phyloP scores from a whole-genome alignment of 1,139 yeast genomes.

The Yamadazyma oceani region DNA sequence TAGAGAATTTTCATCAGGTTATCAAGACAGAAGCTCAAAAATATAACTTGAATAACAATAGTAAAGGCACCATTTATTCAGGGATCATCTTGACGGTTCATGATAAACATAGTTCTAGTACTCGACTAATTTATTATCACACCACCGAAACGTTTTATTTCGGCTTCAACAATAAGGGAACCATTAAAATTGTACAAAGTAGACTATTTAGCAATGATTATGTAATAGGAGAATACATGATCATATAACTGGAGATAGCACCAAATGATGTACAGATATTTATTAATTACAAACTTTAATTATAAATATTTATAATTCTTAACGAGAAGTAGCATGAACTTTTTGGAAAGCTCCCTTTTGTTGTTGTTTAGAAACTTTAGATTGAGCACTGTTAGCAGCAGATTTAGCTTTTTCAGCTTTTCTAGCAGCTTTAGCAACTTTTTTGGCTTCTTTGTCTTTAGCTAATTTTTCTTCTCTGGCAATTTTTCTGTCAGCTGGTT shows the following conservation, averaged over 20 bases:
- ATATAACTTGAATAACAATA: neutral
- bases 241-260: conserved; percentile 11
- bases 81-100: conserved; percentile 32
- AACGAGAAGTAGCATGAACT: conserved; percentile 96
- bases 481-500: conserved; percentile 98
- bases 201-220: conserved; percentile 21
- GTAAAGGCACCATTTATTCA: conserved; percentile 24
- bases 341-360: conserved; percentile 95
- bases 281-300: conserved; percentile 22
- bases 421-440: conserved; percentile 90
- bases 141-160: conserved; percentile 46
- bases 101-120: conserved; percentile 10
- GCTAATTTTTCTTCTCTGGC: conserved; percentile 90
- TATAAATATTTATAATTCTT: conserved; percentile 28
- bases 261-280: conserved; percentile 14
- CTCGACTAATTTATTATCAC: conserved; percentile 38
- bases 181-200: conserved; percentile 31
- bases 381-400: conserved; percentile 70
- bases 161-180: conserved; percentile 26
- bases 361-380: conserved; percentile 76
- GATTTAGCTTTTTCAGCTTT: conserved; percentile 90
- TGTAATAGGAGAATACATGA: conserved; percentile 37
- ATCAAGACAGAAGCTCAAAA: neutral
- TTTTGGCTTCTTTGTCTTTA: conserved; percentile 94
- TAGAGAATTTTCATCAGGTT: neutral